phyloP scores from a whole-genome alignment of 2,329 filamentous ascomycete genomes.

The Hyphodiscus sp. region DNA sequence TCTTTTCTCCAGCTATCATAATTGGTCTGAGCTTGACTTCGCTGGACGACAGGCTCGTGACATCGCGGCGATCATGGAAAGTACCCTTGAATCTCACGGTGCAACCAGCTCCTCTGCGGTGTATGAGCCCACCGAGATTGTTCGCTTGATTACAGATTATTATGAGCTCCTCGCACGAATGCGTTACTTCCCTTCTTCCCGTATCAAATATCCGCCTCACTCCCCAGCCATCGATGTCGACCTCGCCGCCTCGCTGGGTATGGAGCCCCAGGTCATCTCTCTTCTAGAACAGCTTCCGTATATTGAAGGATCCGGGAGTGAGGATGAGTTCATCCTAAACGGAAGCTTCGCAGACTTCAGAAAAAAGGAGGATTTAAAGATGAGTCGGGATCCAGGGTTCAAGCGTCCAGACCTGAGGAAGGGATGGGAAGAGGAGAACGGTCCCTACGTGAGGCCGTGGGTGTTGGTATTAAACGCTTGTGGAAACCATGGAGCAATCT shows the following conservation, averaged over 20 bases:
- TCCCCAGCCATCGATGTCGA: conserved; percentile 6
- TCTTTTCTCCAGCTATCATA: no score
- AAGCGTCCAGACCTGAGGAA: background rate
- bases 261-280: conserved; percentile 7
- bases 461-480: conserved; percentile 11
- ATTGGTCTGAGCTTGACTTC: no score
- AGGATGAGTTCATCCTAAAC: conserved; percentile 11
- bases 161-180: conserved; percentile 11
- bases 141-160: conserved; percentile 3
- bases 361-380: background rate
- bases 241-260: conserved; percentile 3
- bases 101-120: no score
- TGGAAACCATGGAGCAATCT: conserved; percentile 19
- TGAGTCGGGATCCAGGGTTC: conserved; percentile 8
- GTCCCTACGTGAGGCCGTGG: conserved; percentile 18
- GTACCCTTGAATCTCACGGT: no score
- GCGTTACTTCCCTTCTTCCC: conserved; percentile 5
- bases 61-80: no score
- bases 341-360: conserved; percentile 13
- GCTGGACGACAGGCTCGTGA: no score
- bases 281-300: conserved; percentile 11
- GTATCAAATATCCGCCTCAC: conserved; percentile 12
- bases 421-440: conserved; percentile 1
- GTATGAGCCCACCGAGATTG: conserved; percentile 2
- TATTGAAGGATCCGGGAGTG: conserved; percentile 1